Evolutionary conservation across 73 alveolate species (phyloP).

Genomic region (Urostyla sp.): DNA sequence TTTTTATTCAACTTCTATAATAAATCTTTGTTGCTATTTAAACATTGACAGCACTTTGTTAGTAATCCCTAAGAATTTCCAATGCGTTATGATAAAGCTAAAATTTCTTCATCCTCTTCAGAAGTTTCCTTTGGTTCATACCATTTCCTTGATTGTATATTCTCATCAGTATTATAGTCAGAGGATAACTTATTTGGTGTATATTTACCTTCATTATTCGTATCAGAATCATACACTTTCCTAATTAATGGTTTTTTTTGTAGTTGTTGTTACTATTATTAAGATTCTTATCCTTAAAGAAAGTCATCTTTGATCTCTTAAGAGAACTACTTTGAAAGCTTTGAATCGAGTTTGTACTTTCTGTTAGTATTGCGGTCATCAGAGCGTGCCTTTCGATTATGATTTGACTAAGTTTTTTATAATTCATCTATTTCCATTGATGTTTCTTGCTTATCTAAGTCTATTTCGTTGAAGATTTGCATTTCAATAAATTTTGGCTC

Average conservation of each 20-base stretch:
- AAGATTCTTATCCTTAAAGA: slow-evolving; percentile 1
- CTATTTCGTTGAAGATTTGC: slow-evolving; percentile 17
- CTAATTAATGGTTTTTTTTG: not conserved
- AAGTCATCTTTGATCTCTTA: too few relatives aligned
- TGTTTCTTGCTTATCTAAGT: slow-evolving; percentile 1
- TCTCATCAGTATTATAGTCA: too few relatives aligned
- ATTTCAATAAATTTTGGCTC: slow-evolving; percentile 21
- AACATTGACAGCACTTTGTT: not conserved
- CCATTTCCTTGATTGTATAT: not conserved
- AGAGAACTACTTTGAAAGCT: slow-evolving; percentile 6
- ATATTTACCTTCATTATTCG: not conserved
- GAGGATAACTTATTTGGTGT: too few relatives aligned
- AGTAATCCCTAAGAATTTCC: not conserved
- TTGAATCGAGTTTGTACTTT: slow-evolving; percentile 11
- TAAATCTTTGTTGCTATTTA: not conserved
- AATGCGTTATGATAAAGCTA: not conserved
- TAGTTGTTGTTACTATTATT: not conserved
- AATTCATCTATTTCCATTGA: too few relatives aligned
- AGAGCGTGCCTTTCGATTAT: not conserved
- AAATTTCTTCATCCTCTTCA: slow-evolving; percentile 15
- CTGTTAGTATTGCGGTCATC: slow-evolving; percentile 1
- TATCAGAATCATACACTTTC: slow-evolving; percentile 33
- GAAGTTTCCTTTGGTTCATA: not conserved
- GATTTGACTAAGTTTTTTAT: not conserved
- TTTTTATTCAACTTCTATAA: not conserved